Evolutionary conservation across 495 filamentous ascomycete species (phyloP).

Genomic region (Xylaria flabelliformis): DNA sequence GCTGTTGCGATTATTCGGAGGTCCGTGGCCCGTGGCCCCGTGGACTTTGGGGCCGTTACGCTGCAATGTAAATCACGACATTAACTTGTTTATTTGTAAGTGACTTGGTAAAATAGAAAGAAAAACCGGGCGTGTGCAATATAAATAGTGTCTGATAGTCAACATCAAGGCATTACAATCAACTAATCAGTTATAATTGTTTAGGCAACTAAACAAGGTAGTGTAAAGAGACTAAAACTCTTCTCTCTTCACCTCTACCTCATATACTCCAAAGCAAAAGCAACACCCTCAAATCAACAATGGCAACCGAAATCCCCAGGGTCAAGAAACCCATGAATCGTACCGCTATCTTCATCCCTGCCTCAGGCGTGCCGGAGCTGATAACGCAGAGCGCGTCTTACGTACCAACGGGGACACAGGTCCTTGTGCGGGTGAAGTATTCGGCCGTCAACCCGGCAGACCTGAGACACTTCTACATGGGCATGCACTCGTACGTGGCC

Average conservation of each 20-base stretch:
- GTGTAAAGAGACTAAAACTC: not conserved
- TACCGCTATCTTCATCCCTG: not conserved
- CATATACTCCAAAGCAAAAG: not conserved
- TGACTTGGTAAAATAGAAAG: not conserved
- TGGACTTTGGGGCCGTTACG: not conserved
- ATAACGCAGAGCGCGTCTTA: not conserved
- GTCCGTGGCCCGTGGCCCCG: not conserved
- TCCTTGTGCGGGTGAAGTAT: conserved; percentile 10
- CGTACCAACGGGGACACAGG: conserved; percentile 5
- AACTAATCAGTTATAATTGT: not conserved
- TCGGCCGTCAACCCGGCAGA: conserved; percentile 23
- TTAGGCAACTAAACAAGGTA: not conserved
- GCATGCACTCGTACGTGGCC: conserved; percentile 2
- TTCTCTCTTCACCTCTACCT: not conserved
- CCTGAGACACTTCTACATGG: conserved; percentile 13
- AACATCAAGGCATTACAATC: not conserved
- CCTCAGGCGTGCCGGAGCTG: not conserved
- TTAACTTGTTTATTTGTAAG: not conserved
- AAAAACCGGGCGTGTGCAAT: not conserved
- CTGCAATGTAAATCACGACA: not conserved
- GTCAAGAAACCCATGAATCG: not conserved
- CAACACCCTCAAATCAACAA: not conserved
- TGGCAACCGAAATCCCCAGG: not conserved
- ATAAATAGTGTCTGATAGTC: not conserved
- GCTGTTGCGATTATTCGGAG: not conserved